Percentiles rank a stretch among this genome's conserved stretches.
These are phyloP conservation scores for Fusarium pseudoanthophilum DNA, from an alignment of 2,329 filamentous ascomycete species.

Conservation along the genomic window DNA sequence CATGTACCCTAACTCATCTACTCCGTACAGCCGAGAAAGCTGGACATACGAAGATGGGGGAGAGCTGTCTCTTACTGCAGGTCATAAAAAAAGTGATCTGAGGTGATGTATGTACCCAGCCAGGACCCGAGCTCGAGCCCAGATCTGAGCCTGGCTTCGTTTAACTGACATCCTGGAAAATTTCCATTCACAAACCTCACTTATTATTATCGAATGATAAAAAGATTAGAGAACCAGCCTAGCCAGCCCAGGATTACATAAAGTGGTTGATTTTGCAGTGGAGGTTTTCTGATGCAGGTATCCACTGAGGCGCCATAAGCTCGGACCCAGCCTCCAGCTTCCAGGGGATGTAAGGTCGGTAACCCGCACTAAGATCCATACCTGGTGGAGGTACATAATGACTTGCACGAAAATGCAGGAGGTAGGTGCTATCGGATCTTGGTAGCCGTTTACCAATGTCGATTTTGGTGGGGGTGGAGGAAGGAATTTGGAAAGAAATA, in stretches of 20 bases:
- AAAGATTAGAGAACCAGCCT: slow-evolving; percentile 5
- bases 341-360: slow-evolving; percentile 18
- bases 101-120: slow-evolving; percentile 7
- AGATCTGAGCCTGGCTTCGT: slow-evolving; percentile 26
- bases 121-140: slow-evolving; percentile 30
- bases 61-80: neutral
- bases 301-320: slow-evolving; percentile 25
- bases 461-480: slow-evolving; percentile 19
- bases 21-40: slow-evolving; percentile 1
- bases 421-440: slow-evolving; percentile 29
- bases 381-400: slow-evolving; percentile 26
- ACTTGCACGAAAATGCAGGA: slow-evolving; percentile 33
- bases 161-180: slow-evolving; percentile 16
- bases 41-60: slow-evolving; percentile 15
- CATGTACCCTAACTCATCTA: neutral
- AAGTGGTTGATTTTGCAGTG: slow-evolving; percentile 17
- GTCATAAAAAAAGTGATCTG: slow-evolving; percentile 21
- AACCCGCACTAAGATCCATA: slow-evolving; percentile 13
- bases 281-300: slow-evolving; percentile 16
- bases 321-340: slow-evolving; percentile 21
- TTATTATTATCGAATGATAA: slow-evolving; percentile 38
- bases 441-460: slow-evolving; percentile 20
- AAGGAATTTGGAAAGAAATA: slow-evolving; percentile 1
- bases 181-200: slow-evolving; percentile 17
- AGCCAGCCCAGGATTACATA: slow-evolving; percentile 1